Base-by-base conservation (phyloP, 225 moss, liverwort and hornwort species). In the Pseudisothecium myosuroides region DNA sequence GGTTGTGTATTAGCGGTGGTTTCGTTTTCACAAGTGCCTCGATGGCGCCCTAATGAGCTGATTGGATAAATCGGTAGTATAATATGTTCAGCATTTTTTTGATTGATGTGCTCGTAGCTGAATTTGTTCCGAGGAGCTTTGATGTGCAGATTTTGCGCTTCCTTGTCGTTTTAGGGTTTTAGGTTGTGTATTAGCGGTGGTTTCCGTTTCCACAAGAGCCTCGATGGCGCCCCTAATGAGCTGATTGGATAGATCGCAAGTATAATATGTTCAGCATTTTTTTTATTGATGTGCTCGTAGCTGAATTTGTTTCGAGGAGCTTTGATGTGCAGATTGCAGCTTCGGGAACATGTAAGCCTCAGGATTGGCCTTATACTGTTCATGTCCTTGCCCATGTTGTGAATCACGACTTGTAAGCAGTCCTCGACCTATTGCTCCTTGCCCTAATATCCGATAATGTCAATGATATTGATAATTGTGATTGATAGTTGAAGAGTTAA, bases 351-450 rank as follows among this genome's bases (percentile, higher is more conserved):
- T 93, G 93, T 47, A 95, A 95, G 82, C 95, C 95, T 54, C 93
- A 93, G 83, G 96, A 97, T 78, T 99, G 98, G 98, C 97, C 97
- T 56, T 96, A 95, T 88, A 86, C 96, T 60, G 93, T 97, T 34
- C 98, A 99, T 84, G 89, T 99, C 83, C 95, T 99, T 75, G 94
- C 95, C 17, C 98, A 99, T 93, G 95, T 96, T 92, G 93, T 96
- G 61, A 96, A 93, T 87, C 95, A 90, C 50, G 98, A 99, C 88
- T 88, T 99, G 98, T 98, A 94, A 98, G 97, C 66, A 71, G 17
- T 62, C 65, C 66, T 85, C n/a, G 52, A 81, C 67, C 49, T 68
- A 22, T 83, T 83, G 49, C 64, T 86, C 34, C 28, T 83, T 89
- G 85, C 83, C 45, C 55, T 88, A 73, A 58, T 41, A 76, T 39